Evolutionary conservation across 495 filamentous ascomycete genomes (phyloP), one percentile per base, ranked within the genome.

Genomic region (Aspergillus indologenus): DNA sequence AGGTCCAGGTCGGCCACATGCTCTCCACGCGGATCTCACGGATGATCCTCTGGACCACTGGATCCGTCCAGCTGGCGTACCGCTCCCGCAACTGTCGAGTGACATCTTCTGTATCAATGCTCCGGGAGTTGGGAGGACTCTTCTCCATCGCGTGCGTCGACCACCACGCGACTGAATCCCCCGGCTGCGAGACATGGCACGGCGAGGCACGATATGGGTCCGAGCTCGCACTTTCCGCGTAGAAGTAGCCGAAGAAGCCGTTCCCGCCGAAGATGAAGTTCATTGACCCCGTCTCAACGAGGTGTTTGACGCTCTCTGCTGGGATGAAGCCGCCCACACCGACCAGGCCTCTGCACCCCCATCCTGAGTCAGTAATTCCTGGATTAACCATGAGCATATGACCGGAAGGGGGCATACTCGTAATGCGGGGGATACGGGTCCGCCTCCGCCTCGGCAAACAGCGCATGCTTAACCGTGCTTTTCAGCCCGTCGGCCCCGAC

Each of bases 401-500:
- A n/a, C n/a, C 17, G 46, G 45, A 14, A 11, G 23, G 31, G 18
- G 2, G 66, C 70, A 66, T 56, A 79, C 73, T 77, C 73, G 53
- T 81, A 81, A 20, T 68, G 60, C 45, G 75, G 72, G 44, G 65
- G 64, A 62, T 68, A 75, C 6, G 64, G 60, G 18, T 76, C 70
- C 12, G 61, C 61, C 21, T 70, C 59, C 1, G 56, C 65, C 17
- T 72, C 75, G 15, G 77, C 70, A 50, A 80, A 75, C 31, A 87
- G 58, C 0, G 71, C 70, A 49, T 61, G 73, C 53, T 80, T 74
- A 1, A 78, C 75, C 0, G 69, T 69, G 48, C 82, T 83, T 66
- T 75, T 78, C 5, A 85, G 71, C 1, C 85, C 85, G 68, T 87
- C 85, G 0, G 83, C 81, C n/a, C 81, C 85, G 61, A 88, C 75